These are phyloP conservation scores for Fomitopsis palustris DNA, from an alignment of 1,284 basidiomycete species.

Conservation along the genomic window DNA sequence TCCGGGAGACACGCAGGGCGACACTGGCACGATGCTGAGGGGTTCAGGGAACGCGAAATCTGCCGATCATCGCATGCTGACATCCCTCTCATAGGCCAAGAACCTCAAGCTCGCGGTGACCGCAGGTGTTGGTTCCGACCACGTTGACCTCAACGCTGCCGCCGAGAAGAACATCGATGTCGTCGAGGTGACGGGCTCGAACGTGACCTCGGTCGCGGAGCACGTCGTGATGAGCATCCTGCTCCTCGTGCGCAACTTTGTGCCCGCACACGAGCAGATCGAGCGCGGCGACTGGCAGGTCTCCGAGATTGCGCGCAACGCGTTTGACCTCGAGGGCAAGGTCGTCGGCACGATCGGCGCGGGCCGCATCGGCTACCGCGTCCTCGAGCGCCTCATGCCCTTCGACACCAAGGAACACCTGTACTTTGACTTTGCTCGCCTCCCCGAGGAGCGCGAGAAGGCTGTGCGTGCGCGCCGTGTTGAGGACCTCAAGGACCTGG, in stretches of 20 bases:
- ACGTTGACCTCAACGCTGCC: slow-evolving; percentile 88
- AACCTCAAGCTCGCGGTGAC: slow-evolving; percentile 93
- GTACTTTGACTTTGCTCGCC: slow-evolving; percentile 89
- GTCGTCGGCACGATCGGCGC: slow-evolving; percentile 88
- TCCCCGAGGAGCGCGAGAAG: slow-evolving; percentile 74
- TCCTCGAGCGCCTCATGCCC: slow-evolving; percentile 82
- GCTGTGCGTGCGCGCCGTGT: slow-evolving; percentile 75
- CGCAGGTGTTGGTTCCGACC: slow-evolving; percentile 93
- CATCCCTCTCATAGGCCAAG: slow-evolving; percentile 55
- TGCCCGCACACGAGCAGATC: slow-evolving; percentile 84
- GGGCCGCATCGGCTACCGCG: slow-evolving; percentile 87
- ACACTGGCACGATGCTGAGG: background rate
- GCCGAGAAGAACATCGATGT: slow-evolving; percentile 81
- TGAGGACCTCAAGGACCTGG: slow-evolving; percentile 80
- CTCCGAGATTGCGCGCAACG: slow-evolving; percentile 75
- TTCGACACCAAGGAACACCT: slow-evolving; percentile 92
- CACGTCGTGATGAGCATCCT: slow-evolving; percentile 87
- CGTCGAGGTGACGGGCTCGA: slow-evolving; percentile 38
- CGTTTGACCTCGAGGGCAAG: slow-evolving; percentile 89
- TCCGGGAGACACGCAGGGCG: too few species aligned
- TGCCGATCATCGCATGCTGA: background rate
- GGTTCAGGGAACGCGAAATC: background rate
- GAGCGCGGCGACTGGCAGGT: slow-evolving; percentile 85
- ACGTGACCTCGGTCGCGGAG: slow-evolving; percentile 91
- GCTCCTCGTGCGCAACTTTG: slow-evolving; percentile 84